phyloP scores from a whole-genome alignment of 257 asterid genomes.

The Fraxinus americana region DNA sequence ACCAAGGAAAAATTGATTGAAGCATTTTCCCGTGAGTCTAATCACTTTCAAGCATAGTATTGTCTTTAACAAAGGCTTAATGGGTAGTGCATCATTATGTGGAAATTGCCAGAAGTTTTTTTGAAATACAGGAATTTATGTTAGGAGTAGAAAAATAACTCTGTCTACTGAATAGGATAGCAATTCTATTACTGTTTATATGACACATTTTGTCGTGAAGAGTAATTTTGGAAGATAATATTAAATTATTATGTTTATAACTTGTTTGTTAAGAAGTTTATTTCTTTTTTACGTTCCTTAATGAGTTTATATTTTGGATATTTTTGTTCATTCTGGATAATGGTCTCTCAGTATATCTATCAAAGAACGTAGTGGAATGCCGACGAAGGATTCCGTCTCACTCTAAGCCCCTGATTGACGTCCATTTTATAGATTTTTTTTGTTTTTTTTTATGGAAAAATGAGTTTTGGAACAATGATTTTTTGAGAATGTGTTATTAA shows the following conservation, averaged over 20 bases:
- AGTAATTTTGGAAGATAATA: slow-evolving; percentile 26
- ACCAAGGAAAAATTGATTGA: slow-evolving; percentile 72
- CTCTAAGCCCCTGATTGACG: too few relatives aligned
- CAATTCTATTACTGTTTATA: slow-evolving; percentile 13
- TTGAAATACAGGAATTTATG: slow-evolving; percentile 29
- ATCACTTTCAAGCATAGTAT: slow-evolving; percentile 22
- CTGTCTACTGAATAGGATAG: slow-evolving; percentile 21
- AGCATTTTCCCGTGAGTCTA: slow-evolving; percentile 47
- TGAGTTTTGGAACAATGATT: too few relatives aligned
- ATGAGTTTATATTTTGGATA: not conserved
- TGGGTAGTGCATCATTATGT: slow-evolving; percentile 22
- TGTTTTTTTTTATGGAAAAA: too few relatives aligned
- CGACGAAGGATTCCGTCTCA: too few relatives aligned
- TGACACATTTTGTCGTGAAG: slow-evolving; percentile 19
- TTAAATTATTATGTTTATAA: not conserved
- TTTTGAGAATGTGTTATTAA: too few relatives aligned
- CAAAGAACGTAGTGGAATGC: too few relatives aligned
- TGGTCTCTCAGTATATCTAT: not conserved
- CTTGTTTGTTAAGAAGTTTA: not conserved
- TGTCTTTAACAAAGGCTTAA: slow-evolving; percentile 20
- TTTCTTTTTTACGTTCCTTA: not conserved
- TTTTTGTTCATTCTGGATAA: not conserved
- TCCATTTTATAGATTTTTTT: too few relatives aligned
- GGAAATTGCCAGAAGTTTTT: slow-evolving; percentile 12
- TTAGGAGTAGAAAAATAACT: slow-evolving; percentile 28